Percentiles rank a stretch among this genome's conserved stretches.
These are phyloP conservation scores for Byssoonygena ceratinophila DNA, from an alignment of 2,329 filamentous ascomycete genomes.

Conservation along the genomic window DNA sequence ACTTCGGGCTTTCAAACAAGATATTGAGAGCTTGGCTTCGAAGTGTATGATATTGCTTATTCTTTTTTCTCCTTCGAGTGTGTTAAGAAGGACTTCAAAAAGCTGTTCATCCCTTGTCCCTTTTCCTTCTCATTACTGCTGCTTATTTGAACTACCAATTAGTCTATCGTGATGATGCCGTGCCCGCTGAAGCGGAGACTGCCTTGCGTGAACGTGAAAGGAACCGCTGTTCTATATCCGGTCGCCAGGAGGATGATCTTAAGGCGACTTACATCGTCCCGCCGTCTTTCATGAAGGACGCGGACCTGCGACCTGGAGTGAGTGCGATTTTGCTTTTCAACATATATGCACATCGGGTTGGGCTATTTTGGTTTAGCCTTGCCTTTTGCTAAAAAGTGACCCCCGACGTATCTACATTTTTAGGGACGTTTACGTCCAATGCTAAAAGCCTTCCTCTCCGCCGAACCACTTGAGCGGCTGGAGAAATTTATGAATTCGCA, in stretches of 20 bases:
- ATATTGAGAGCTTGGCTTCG: slow-evolving; percentile 1
- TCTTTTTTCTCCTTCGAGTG: too few relatives aligned
- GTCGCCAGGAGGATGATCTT: neutral
- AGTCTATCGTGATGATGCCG: neutral
- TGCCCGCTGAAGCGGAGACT: neutral
- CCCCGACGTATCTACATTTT: too few relatives aligned
- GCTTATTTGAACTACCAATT: neutral
- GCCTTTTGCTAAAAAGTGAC: too few relatives aligned
- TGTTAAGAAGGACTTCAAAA: too few relatives aligned
- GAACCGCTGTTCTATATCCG: slow-evolving; percentile 3
- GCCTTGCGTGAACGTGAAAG: slow-evolving; percentile 5
- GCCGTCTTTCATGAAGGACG: neutral
- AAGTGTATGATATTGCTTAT: neutral
- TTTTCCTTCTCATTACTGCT: too few relatives aligned
- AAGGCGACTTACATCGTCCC: slow-evolving; percentile 7
- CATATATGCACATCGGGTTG: too few relatives aligned
- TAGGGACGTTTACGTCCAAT: slow-evolving; percentile 6
- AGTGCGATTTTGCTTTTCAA: too few relatives aligned
- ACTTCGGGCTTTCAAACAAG: neutral
- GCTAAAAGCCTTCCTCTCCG: neutral
- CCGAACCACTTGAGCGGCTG: neutral
- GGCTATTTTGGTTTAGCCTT: too few relatives aligned
- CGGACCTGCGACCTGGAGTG: neutral
- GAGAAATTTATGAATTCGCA: neutral
- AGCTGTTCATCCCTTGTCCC: too few relatives aligned